A percentile compares a stretch with the other conserved stretches of the same genome.
Conservation (phyloP, 2,329 filamentous ascomycete genomes). For the Fusarium sp. region DNA sequence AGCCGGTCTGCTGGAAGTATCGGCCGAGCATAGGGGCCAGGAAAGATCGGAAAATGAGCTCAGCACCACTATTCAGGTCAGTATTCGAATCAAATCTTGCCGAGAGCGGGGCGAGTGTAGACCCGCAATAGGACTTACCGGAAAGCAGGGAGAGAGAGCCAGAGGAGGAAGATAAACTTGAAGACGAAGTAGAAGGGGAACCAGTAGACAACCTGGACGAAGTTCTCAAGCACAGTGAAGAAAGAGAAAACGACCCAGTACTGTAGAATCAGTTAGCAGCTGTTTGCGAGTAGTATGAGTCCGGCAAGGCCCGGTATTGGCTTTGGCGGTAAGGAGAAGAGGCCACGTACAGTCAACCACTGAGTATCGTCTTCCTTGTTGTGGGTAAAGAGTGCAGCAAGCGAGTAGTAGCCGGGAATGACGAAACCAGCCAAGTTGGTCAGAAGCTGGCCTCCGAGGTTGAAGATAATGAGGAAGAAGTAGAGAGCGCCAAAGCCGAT, state of each 20-base stretch:
- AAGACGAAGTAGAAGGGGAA: conserved; percentile 99
- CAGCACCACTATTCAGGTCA: conserved; percentile 78
- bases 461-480: conserved; percentile 93
- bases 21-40: conserved; percentile 90
- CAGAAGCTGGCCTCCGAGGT: conserved; percentile 88
- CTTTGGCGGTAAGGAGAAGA: conserved; percentile 15
- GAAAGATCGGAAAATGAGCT: conserved; percentile 97
- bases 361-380: conserved; percentile 84
- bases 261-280: conserved; percentile 60
- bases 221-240: conserved; percentile 85
- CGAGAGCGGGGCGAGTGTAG: conserved; percentile 15
- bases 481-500: conserved; percentile 82
- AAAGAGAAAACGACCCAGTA: conserved; percentile 91
- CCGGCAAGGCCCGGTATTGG: conserved; percentile 9
- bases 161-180: conserved; percentile 98
- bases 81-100: conserved; percentile 17
- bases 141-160: conserved; percentile 96
- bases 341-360: conserved; percentile 75
- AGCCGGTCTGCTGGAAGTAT: conserved; percentile 81
- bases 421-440: conserved; percentile 89
- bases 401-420: conserved; percentile 86
- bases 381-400: conserved; percentile 79
- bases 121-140: conserved; percentile 69
- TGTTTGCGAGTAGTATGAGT: conserved; percentile 4
- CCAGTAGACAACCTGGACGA: conserved; percentile 89